A percentile compares a stretch with the other conserved stretches of the same genome.
These are phyloP conservation scores for Cryptosporidium baileyi DNA, from an alignment of 169 alveolate genomes.

Conservation along the genomic window DNA sequence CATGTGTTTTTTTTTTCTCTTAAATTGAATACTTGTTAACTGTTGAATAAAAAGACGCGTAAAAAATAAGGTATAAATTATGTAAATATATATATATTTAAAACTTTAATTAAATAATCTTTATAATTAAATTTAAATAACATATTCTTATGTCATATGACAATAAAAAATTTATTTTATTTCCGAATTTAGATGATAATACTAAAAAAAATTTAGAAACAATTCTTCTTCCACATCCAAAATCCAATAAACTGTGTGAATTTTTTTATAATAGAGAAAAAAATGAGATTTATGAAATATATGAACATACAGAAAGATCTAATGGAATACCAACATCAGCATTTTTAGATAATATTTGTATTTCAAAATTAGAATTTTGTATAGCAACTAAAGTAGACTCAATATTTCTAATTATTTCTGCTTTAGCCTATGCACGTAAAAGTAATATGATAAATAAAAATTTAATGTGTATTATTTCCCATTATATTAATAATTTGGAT, in stretches of 20 bases:
- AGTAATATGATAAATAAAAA: background rate
- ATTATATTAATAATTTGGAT: conserved; percentile 9
- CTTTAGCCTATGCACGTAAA: conserved; percentile 23
- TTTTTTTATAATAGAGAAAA: background rate
- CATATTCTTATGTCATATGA: background rate
- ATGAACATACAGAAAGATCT: conserved; percentile 22
- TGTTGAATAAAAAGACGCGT: too few species aligned
- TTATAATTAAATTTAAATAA: too few species aligned
- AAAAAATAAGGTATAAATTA: too few species aligned
- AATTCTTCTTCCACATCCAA: conserved; percentile 28
- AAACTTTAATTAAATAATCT: too few species aligned
- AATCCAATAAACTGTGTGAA: conserved; percentile 4
- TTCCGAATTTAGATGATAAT: background rate
- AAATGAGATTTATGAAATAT: conserved; percentile 8
- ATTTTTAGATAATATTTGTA: conserved; percentile 16
- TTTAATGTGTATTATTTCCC: background rate
- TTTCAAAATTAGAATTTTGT: conserved; percentile 35
- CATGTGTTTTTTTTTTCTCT: too few species aligned
- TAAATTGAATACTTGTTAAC: too few species aligned
- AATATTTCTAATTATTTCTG: conserved; percentile 17
- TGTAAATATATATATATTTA: too few species aligned
- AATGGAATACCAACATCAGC: conserved; percentile 37
- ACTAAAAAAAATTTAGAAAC: background rate
- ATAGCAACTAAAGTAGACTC: conserved; percentile 12
- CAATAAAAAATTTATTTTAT: conserved; percentile 9